Evolutionary conservation across 768 basidiomycete species (phyloP).

Genomic region (Boletus fagicola): DNA sequence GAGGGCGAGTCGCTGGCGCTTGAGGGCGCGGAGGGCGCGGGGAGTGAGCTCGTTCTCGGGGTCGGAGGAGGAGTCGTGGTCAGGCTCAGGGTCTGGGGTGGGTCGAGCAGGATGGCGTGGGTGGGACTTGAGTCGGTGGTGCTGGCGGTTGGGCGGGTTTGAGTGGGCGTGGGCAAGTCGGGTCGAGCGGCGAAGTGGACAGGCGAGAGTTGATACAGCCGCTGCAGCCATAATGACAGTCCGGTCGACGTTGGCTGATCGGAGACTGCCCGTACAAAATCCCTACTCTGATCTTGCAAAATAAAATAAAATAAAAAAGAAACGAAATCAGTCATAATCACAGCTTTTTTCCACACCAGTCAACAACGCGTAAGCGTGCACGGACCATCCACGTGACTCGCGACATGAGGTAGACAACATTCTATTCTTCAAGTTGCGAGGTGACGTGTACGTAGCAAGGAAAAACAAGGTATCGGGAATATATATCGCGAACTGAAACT

Average conservation of each 20-base stretch:
- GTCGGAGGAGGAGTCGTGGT: conserved; percentile 23
- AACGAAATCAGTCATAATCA: background rate
- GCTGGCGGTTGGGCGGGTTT: background rate
- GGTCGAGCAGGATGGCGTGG: background rate
- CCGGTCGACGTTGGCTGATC: conserved; percentile 20
- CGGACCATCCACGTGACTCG: conserved; percentile 29
- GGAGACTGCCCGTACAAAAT: background rate
- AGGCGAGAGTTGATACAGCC: conserved; percentile 26
- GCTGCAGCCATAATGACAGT: conserved; percentile 31
- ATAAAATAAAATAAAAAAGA: background rate
- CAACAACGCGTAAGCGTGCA: conserved; percentile 25
- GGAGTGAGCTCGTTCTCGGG: conserved; percentile 34
- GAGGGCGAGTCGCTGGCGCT: conserved; percentile 32
- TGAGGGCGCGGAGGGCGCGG: conserved; percentile 35
- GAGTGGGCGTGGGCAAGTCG: conserved; percentile 26
- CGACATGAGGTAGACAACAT: background rate
- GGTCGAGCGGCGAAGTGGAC: conserved; percentile 31
- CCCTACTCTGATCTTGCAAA: background rate
- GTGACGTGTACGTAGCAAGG: too few species aligned
- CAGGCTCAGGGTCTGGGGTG: conserved; percentile 18
- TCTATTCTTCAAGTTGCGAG: too few species aligned
- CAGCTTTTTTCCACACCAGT: conserved; percentile 2
- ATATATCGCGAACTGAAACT: background rate
- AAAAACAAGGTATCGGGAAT: too few species aligned
- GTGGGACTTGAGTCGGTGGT: background rate